Evolutionary conservation across 2,329 filamentous ascomycete species (phyloP).

Genomic region (Teratosphaeriaceae sp.): DNA sequence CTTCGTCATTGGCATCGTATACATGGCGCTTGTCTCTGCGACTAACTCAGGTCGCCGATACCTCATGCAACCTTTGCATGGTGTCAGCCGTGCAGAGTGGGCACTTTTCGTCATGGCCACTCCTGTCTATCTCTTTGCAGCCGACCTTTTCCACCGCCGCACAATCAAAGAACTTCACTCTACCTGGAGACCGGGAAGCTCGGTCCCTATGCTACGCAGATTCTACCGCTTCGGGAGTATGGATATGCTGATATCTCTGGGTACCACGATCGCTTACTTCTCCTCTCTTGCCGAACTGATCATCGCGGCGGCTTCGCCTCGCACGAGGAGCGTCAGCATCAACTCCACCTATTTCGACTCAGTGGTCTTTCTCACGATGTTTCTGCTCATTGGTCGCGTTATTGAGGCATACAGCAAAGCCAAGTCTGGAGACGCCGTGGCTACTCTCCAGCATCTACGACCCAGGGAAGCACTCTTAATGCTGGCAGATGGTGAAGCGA

Average conservation of each 20-base stretch:
- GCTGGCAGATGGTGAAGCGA: conserved; percentile 25
- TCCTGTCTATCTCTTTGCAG: conserved; percentile 73
- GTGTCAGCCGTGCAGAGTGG: conserved; percentile 68
- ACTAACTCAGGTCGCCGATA: conserved; percentile 54
- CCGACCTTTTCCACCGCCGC: conserved; percentile 75
- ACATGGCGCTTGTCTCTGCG: conserved; percentile 71
- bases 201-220: conserved; percentile 62
- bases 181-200: conserved; percentile 71
- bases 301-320: conserved; percentile 41
- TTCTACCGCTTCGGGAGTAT: conserved; percentile 95
- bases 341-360: conserved; percentile 71
- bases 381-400: conserved; percentile 66
- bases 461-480: conserved; percentile 66
- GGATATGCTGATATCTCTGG: conserved; percentile 88
- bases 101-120: conserved; percentile 67
- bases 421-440: conserved; percentile 79
- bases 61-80: conserved; percentile 60
- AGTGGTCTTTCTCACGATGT: conserved; percentile 85
- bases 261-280: conserved; percentile 81
- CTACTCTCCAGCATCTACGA: conserved; percentile 68
- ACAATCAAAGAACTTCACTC: conserved; percentile 71
- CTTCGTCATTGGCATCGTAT: conserved; percentile 81
- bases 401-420: conserved; percentile 89
- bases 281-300: conserved; percentile 72
- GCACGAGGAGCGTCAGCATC: conserved; percentile 16